phyloP scores from a whole-genome alignment of 495 filamentous ascomycete species.

The Rusavskia elegans region DNA sequence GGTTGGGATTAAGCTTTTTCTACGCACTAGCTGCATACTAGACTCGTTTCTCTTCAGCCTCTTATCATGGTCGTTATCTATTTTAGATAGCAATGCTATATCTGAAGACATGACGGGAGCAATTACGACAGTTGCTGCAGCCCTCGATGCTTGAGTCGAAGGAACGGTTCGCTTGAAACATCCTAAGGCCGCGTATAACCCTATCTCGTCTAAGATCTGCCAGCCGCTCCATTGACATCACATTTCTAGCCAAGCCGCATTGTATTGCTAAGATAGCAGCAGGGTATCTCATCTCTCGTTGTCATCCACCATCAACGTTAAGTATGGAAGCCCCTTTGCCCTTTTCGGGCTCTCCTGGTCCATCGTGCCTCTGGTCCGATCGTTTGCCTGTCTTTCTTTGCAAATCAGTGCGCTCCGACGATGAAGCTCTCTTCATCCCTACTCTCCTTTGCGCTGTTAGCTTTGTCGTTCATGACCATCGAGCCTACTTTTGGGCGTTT shows the following conservation, averaged over 20 bases:
- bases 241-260: too few species aligned
- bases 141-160: neutral
- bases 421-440: constrained; percentile 7
- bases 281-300: neutral
- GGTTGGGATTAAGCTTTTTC: too few species aligned
- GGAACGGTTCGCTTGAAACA: neutral
- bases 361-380: too few species aligned
- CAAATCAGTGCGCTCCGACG: neutral
- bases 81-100: too few species aligned
- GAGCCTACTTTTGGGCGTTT: neutral
- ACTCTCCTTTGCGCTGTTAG: constrained; percentile 5
- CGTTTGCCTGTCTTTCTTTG: neutral
- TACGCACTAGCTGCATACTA: too few species aligned
- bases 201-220: neutral
- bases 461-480: constrained; percentile 2
- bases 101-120: too few species aligned
- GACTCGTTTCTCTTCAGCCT: too few species aligned
- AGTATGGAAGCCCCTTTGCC: neutral
- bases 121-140: too few species aligned
- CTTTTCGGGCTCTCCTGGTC: too few species aligned
- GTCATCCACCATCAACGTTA: neutral
- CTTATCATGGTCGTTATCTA: too few species aligned
- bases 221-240: neutral
- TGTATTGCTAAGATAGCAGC: neutral
- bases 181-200: neutral